These are phyloP conservation scores for Apophysomyces variabilis DNA, from an alignment of 371 early-diverging fungal genomes.

Conservation along the genomic window DNA sequence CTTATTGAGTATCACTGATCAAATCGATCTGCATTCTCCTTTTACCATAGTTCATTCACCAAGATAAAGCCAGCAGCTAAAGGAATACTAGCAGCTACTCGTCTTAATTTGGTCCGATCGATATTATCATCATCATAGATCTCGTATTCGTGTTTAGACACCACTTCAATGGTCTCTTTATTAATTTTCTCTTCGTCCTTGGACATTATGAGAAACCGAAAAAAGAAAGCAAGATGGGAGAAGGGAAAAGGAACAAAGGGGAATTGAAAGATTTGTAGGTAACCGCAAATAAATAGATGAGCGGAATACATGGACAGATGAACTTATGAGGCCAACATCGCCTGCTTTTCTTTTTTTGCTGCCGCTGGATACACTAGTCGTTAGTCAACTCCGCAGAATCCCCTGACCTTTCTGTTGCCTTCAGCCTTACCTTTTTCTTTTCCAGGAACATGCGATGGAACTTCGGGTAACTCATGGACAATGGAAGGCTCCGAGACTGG, in stretches of 20 bases:
- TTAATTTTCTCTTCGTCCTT: slow-evolving; percentile 34
- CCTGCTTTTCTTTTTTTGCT: slow-evolving; percentile 57
- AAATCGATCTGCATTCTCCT: background rate
- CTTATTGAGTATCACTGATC: background rate
- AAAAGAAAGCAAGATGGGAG: slow-evolving; percentile 15
- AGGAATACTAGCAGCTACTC: slow-evolving; percentile 50
- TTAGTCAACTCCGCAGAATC: slow-evolving; percentile 44
- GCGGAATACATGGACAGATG: slow-evolving; percentile 18
- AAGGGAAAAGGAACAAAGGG: background rate
- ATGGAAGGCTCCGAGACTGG: slow-evolving; percentile 22
- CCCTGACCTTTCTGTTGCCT: slow-evolving; percentile 37
- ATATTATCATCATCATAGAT: slow-evolving; percentile 16
- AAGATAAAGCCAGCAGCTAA: slow-evolving; percentile 59
- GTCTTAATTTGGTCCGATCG: slow-evolving; percentile 20
- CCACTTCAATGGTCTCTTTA: slow-evolving; percentile 23
- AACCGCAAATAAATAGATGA: slow-evolving; percentile 28
- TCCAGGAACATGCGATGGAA: slow-evolving; percentile 37
- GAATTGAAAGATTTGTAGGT: background rate
- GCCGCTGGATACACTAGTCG: slow-evolving; percentile 54
- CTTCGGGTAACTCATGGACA: slow-evolving; percentile 30
- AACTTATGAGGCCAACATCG: slow-evolving; percentile 33
- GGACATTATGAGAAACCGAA: slow-evolving; percentile 9
- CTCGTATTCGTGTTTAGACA: slow-evolving; percentile 27
- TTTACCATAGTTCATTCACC: slow-evolving; percentile 50
- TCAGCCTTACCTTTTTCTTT: slow-evolving; percentile 56